phyloP scores from a whole-genome alignment of 1,139 yeast species.

The Pichia sorboxylosa region DNA sequence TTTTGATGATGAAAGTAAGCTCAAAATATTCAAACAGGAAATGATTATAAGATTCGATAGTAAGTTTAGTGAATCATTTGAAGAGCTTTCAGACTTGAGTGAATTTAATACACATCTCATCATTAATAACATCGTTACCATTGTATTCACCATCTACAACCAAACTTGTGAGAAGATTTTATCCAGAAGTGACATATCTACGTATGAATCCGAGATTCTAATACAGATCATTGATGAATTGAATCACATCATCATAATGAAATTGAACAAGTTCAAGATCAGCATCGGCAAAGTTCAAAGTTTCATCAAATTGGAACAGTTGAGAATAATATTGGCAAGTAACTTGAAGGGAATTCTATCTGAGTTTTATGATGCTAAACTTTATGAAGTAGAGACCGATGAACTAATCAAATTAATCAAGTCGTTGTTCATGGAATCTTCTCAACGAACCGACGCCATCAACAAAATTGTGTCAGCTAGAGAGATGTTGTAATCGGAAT shows the following conservation, averaged over 20 bases:
- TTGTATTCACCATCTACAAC: conserved; percentile 12
- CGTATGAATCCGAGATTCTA: conserved; percentile 20
- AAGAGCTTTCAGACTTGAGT: conserved; percentile 1
- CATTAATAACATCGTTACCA: conserved; percentile 10
- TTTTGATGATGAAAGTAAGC: conserved; percentile 1
- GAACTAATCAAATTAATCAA: conserved; percentile 55
- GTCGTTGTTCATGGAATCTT: conserved; percentile 62
- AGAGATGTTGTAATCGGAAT: background rate
- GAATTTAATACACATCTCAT: conserved; percentile 15
- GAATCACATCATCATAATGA: conserved; percentile 2
- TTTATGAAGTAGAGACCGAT: conserved; percentile 55
- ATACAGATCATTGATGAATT: conserved; percentile 13
- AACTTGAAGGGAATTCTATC: conserved; percentile 63
- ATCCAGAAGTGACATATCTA: conserved; percentile 18
- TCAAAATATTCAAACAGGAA: conserved; percentile 3
- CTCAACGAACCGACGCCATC: conserved; percentile 39
- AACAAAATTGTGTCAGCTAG: conserved; percentile 1
- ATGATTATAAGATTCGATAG: conserved; percentile 6
- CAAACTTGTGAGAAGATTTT: conserved; percentile 14
- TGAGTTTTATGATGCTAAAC: conserved; percentile 59
- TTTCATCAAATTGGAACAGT: conserved; percentile 34
- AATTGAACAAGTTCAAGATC: background rate
- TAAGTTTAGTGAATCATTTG: conserved; percentile 1
- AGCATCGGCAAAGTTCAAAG: conserved; percentile 17
- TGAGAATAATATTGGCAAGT: conserved; percentile 35